Evolutionary conservation across 2,329 filamentous ascomycete genomes (phyloP).

Genomic region (Curvularia sp.): DNA sequence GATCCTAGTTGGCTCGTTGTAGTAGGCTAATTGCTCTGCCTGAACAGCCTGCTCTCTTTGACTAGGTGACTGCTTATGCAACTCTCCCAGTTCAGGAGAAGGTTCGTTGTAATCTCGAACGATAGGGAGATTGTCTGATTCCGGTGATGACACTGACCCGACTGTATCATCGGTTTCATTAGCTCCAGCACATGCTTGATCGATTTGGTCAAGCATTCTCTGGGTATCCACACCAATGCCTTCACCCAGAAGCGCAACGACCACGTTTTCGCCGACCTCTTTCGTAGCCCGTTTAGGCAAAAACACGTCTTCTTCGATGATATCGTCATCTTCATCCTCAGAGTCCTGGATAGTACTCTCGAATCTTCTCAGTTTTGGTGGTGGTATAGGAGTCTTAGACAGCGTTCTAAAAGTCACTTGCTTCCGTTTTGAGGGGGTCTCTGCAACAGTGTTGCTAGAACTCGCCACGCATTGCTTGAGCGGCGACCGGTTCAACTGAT

Average conservation of each 20-base stretch:
- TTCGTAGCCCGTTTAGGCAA: constrained; percentile 13
- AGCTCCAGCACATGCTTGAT: constrained; percentile 33
- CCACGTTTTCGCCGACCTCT: not conserved
- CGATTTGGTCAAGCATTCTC: constrained; percentile 36
- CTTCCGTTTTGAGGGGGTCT: constrained; percentile 43
- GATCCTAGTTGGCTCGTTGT: not conserved
- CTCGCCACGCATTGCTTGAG: constrained; percentile 28
- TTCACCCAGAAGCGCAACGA: constrained; percentile 2
- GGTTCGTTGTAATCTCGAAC: constrained; percentile 4
- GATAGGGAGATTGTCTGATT: constrained; percentile 1
- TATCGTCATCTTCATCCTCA: constrained; percentile 42
- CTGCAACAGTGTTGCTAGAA: constrained; percentile 6
- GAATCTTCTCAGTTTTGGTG: constrained; percentile 34
- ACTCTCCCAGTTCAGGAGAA: constrained; percentile 35
- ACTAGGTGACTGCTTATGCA: not conserved
- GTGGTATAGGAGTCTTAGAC: constrained; percentile 18
- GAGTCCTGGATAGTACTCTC: constrained; percentile 43
- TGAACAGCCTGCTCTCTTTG: not conserved
- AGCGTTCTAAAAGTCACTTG: constrained; percentile 39
- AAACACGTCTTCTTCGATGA: constrained; percentile 29
- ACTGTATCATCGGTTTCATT: constrained; percentile 8
- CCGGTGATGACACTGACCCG: constrained; percentile 16
- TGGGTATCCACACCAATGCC: constrained; percentile 38
- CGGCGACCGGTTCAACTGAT: constrained; percentile 25
- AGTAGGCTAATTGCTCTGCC: not conserved